Evolutionary conservation across 2,329 filamentous ascomycete species (phyloP).

Genomic region (Aspergillus ustus): DNA sequence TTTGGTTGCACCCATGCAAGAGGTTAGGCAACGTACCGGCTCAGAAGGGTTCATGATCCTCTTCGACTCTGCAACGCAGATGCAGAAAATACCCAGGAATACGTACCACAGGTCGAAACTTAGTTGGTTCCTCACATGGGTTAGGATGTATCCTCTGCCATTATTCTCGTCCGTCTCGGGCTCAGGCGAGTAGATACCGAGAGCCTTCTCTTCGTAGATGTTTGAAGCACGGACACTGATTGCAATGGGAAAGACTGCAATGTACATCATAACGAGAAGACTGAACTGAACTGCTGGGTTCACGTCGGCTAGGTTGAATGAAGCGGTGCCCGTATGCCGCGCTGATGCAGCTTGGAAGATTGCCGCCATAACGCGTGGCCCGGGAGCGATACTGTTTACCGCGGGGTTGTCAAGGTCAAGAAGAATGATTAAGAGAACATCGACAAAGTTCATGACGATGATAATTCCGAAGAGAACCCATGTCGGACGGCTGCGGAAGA

Average conservation of each 20-base stretch:
- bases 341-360: conserved; percentile 62
- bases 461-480: conserved; percentile 61
- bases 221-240: conserved; percentile 80
- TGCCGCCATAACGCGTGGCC: conserved; percentile 58
- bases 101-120: conserved; percentile 70
- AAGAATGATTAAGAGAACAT: conserved; percentile 60
- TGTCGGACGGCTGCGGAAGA: conserved; percentile 65
- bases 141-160: conserved; percentile 50
- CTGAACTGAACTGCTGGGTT: conserved; percentile 62
- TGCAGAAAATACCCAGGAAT: conserved; percentile 61
- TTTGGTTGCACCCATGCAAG: not conserved
- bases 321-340: conserved; percentile 55
- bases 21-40: conserved; percentile 27
- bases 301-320: conserved; percentile 56
- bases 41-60: conserved; percentile 32
- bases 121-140: conserved; percentile 66
- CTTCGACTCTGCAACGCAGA: conserved; percentile 59
- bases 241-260: conserved; percentile 92
- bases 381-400: conserved; percentile 46
- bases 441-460: conserved; percentile 51
- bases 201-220: conserved; percentile 69
- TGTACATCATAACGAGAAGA: conserved; percentile 93
- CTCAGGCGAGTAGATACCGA: conserved; percentile 56
- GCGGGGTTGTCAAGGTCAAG: conserved; percentile 58
- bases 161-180: conserved; percentile 29